These are phyloP conservation scores for Clarireedia homoeocarpa DNA, from an alignment of 2,329 filamentous ascomycete species.

Conservation along the genomic window DNA sequence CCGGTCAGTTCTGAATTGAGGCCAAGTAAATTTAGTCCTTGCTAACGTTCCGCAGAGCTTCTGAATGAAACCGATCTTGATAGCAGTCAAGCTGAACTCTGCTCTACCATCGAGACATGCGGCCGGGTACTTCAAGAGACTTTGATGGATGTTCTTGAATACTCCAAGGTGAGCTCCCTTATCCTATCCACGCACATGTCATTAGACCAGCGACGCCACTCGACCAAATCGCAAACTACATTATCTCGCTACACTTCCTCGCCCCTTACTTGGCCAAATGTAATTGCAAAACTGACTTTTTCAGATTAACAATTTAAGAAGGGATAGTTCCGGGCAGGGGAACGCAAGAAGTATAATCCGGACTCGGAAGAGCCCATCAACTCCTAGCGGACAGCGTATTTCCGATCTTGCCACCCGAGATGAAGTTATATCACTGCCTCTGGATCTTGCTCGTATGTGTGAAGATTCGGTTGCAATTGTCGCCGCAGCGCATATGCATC, in stretches of 20 bases:
- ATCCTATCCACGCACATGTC: neutral
- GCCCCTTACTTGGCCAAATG: neutral
- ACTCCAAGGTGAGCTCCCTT: slow-evolving; percentile 37
- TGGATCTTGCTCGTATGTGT: slow-evolving; percentile 11
- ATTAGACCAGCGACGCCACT: neutral
- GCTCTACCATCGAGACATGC: slow-evolving; percentile 9
- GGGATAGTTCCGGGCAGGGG: neutral
- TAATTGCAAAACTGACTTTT: neutral
- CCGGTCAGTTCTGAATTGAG: slow-evolving; percentile 29
- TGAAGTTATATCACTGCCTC: neutral
- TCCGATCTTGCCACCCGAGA: neutral
- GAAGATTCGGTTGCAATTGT: slow-evolving; percentile 10
- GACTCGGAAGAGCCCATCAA: neutral
- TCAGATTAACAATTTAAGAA: slow-evolving; percentile 2
- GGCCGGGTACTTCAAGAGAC: slow-evolving; percentile 23
- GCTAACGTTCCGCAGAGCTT: slow-evolving; percentile 3
- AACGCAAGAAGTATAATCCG: neutral
- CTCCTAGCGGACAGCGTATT: neutral
- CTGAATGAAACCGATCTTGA: slow-evolving; percentile 1
- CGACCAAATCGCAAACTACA: too few relatives aligned
- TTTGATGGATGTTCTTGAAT: slow-evolving; percentile 29
- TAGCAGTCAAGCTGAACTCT: slow-evolving; percentile 7
- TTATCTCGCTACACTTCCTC: neutral
- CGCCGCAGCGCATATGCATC: slow-evolving; percentile 5
- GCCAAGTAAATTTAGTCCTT: neutral